Base-by-base conservation (phyloP, 2,329 filamentous ascomycete species). In the Lecanicillium sp. region DNA sequence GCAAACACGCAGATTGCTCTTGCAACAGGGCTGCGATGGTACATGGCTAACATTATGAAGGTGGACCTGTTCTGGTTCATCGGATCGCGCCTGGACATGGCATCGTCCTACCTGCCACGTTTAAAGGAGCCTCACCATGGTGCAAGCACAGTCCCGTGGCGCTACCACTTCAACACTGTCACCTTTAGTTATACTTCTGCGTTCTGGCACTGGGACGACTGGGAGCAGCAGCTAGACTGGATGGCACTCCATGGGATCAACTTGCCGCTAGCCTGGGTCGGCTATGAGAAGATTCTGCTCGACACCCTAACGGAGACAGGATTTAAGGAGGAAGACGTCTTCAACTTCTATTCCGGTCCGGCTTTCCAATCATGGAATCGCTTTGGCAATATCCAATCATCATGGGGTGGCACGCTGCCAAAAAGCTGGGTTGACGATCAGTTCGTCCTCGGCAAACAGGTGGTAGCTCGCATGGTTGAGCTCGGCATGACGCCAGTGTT, bases 331-430 rank as follows among this genome's bases (percentile, higher is more conserved):
- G 48, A 54, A 8, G 66, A 72, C 15, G 68, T 72, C 33, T 33
- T 56, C 1, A 50, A 57, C 2, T 74, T 69, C 49, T 56, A 73
- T 35, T 68, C 61, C 33, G 69, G 69, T 0, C 69, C 69, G 2
- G 68, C 69, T 0, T 73, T 72, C 39, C 66, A 69, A 44, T 56
- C 68, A 10, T 74, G 69, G 69, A 72, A 73, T 44, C 63, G 67
- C 13, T 67, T 74, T 40, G 70, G 69, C 6, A 74, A 73, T 45
- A 71, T 70, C 17, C 67, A 71, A 44, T 62, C 64, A 7, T 67
- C 66, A 2, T 72, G 69, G 69, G 61, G 60, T 18, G 64, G 61
- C 5, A 50, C 60, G 15, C 46, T 72, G 11, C 64, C 70, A 3
- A 44, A 56, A 17, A 46, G 54, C 17, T 74, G 68, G 66, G 65